Conservation (phyloP, 768 basidiomycete species). For the Macrolepiota dolichaula region DNA sequence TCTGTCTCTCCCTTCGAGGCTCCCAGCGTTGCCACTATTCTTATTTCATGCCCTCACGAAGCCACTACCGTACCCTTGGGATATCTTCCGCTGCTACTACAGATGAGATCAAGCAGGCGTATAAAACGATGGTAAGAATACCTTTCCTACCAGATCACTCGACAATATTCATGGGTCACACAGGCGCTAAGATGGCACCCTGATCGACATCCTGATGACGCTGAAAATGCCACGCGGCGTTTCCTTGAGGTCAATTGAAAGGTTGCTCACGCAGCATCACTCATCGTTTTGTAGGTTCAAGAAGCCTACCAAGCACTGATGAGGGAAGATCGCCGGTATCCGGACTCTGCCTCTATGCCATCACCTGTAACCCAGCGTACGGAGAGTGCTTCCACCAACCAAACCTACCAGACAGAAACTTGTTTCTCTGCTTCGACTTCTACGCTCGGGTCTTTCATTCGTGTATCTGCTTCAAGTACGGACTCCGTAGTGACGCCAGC, state of each 20-base stretch:
- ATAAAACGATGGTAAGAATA: constrained; percentile 53
- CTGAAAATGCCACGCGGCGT: constrained; percentile 47
- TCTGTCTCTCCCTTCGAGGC: not conserved
- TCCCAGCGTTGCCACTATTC: not conserved
- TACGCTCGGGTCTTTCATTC: constrained; percentile 23
- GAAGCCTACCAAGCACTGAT: constrained; percentile 54
- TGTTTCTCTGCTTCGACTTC: constrained; percentile 22
- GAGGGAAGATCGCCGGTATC: constrained; percentile 30
- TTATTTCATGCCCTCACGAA: constrained; percentile 9
- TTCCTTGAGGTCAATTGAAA: constrained; percentile 50
- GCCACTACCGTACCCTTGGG: constrained; percentile 11
- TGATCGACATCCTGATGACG: constrained; percentile 56
- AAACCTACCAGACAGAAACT: constrained; percentile 20
- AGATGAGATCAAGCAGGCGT: constrained; percentile 55
- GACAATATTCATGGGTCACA: constrained; percentile 18
- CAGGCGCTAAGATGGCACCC: constrained; percentile 67
- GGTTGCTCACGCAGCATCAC: constrained; percentile 2
- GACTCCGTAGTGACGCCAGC: constrained; percentile 28
- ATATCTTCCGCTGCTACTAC: constrained; percentile 31
- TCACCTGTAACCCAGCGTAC: not conserved
- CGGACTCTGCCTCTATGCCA: constrained; percentile 7
- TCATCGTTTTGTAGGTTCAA: constrained; percentile 37
- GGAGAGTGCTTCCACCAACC: constrained; percentile 8
- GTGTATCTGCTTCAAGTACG: constrained; percentile 24
- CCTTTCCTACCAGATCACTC: constrained; percentile 18